Percentiles rank a stretch among this genome's conserved stretches.
These are phyloP conservation scores for Schizonepeta tenuifolia DNA, from an alignment of 257 asterid species.

Conservation along the genomic window DNA sequence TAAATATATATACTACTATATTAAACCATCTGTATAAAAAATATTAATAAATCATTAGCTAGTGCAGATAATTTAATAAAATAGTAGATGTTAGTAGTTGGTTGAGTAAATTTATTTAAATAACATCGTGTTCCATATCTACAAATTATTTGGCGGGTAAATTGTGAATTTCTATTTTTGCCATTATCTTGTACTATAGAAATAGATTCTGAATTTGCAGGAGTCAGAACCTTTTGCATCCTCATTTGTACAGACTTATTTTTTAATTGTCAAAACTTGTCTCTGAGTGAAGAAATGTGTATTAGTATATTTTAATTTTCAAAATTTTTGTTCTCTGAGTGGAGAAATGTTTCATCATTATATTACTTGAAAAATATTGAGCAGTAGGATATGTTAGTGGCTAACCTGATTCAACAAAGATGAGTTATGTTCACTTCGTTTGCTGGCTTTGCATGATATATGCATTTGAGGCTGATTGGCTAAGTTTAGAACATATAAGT, in stretches of 20 bases:
- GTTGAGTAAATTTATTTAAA: too few species aligned
- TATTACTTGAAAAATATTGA: constrained; percentile 9
- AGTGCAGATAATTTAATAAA: too few species aligned
- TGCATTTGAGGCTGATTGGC: constrained; percentile 10
- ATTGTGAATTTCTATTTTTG: too few species aligned
- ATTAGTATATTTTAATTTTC: not conserved
- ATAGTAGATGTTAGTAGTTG: too few species aligned
- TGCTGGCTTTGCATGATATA: constrained; percentile 1
- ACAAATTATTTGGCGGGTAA: too few species aligned
- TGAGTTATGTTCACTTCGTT: constrained; percentile 16
- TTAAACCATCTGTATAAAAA: too few species aligned
- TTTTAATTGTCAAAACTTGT: not conserved
- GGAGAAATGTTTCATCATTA: not conserved
- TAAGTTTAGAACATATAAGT: constrained; percentile 9
- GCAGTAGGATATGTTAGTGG: not conserved
- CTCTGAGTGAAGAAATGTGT: not conserved
- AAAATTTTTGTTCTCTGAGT: not conserved
- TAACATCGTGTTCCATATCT: too few species aligned
- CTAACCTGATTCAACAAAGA: constrained; percentile 12
- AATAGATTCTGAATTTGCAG: too few species aligned
- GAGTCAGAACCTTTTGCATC: not conserved
- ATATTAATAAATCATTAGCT: too few species aligned
- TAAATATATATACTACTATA: too few species aligned
- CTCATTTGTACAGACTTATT: not conserved
- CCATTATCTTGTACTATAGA: too few species aligned